Evolutionary conservation across 2,329 filamentous ascomycete species (phyloP).

Genomic region (Thelonectria olida): DNA sequence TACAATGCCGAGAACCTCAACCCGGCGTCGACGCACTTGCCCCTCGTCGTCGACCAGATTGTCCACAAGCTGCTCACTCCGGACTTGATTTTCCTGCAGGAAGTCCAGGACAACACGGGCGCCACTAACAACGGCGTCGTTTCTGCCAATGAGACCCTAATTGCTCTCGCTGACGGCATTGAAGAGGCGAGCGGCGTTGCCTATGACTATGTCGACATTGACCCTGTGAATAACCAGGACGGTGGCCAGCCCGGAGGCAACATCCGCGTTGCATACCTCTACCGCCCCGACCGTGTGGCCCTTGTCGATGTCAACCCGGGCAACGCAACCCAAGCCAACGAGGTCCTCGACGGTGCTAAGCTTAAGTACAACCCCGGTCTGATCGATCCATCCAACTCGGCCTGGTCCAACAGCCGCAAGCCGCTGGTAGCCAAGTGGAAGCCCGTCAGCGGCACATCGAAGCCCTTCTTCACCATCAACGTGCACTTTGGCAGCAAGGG

Average conservation of each 20-base stretch:
- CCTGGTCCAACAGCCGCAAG: conserved; percentile 71
- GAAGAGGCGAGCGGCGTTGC: conserved; percentile 55
- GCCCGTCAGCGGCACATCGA: conserved; percentile 59
- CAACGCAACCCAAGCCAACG: conserved; percentile 61
- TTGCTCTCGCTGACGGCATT: conserved; percentile 64
- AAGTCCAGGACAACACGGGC: conserved; percentile 75
- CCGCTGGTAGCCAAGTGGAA: conserved; percentile 74
- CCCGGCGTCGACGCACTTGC: conserved; percentile 63
- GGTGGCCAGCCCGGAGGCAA: conserved; percentile 76
- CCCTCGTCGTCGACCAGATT: conserved; percentile 71
- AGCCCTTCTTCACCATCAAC: conserved; percentile 75
- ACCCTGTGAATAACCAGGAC: conserved; percentile 67
- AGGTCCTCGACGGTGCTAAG: conserved; percentile 62
- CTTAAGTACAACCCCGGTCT: conserved; percentile 75
- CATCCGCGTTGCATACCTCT: conserved; percentile 76
- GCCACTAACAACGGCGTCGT: conserved; percentile 66
- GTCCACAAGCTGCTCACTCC: conserved; percentile 70
- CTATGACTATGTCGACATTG: conserved; percentile 70
- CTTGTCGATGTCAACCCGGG: conserved; percentile 70
- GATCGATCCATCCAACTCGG: conserved; percentile 69
- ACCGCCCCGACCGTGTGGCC: conserved; percentile 66
- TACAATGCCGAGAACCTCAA: conserved; percentile 78
- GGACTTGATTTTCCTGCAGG: conserved; percentile 74
- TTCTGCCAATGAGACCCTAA: conserved; percentile 66
- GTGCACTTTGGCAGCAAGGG: conserved; percentile 75